Evolutionary conservation across 345 rosid species (phyloP), one percentile per base, ranked within the genome.

Genomic region (Eucalyptus decipiens): DNA sequence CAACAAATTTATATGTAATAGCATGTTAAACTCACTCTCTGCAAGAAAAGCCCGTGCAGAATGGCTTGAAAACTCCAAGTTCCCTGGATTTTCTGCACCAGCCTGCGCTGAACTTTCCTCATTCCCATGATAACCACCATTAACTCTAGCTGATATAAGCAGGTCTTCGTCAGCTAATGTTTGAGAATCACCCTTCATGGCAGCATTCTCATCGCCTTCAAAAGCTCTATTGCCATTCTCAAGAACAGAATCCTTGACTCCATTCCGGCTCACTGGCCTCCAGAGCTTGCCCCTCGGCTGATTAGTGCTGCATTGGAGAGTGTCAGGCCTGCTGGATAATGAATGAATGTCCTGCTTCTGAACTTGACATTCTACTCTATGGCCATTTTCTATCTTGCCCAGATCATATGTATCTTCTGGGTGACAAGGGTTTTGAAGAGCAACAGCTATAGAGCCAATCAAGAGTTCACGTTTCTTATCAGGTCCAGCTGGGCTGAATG

Each of bases 361-460:
- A 89, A 92, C 90, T 69, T 91, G 89, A 67, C 90, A 91, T 86
- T 92, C 94, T 87, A 91, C 96, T 40, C 81, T 86, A 90, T 89
- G 80, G 88, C 88, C 88, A 90, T 89, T 90, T 42, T 93, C 90
- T 54, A 76, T 94, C 89, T 86, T 86, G 88, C 87, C 94, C 65
- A 90, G 90, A 37, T 60, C 83, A 88, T 91, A 92, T 52, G 89
- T 90, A 49, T 89, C 90, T 86, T 95, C 93, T 1, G 87, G 91
- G 37, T 45, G 89, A 90, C 90, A 81, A 89, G 90, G 89, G 89
- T 94, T 93, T 89, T 89, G 94, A 62, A 98, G 94, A 3, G 95
- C 89, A 89, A 97, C 96, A 88, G 97, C 92, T 86, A 98, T 94
- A 56, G 99, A 95, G 76, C 99, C 99, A 89, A 97, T 95, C 90